Conservation (phyloP, 768 basidiomycete genomes). For the Collybia mongolica region DNA sequence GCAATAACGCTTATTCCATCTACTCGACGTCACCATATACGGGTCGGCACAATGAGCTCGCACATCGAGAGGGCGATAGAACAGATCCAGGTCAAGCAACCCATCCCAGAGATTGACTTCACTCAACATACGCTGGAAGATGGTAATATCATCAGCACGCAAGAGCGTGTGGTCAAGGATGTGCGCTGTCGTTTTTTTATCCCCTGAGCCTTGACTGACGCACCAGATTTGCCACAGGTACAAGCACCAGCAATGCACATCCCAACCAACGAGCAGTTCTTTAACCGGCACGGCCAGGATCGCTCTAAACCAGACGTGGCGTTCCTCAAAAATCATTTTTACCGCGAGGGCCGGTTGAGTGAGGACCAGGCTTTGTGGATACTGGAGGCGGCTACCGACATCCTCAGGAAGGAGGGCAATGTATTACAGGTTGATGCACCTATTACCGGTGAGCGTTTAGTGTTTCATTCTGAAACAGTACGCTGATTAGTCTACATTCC, state of each 20-base stretch:
- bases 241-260: conserved; percentile 96
- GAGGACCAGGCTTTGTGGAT: conserved; percentile 97
- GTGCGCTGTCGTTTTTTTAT: conserved; percentile 41
- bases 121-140: conserved; percentile 93
- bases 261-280: conserved; percentile 95
- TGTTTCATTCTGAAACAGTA: conserved; percentile 3
- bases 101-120: conserved; percentile 75
- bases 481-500: conserved; percentile 1
- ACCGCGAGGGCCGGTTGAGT: conserved; percentile 89
- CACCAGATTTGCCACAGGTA: conserved; percentile 51
- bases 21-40: conserved; percentile 8
- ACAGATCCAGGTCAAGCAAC: conserved; percentile 54
- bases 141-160: conserved; percentile 87
- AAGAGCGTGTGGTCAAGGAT: conserved; percentile 95
- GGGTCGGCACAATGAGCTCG: conserved; percentile 36
- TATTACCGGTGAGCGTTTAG: conserved; percentile 74
- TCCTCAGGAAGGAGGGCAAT: conserved; percentile 85
- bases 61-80: conserved; percentile 69
- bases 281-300: conserved; percentile 67
- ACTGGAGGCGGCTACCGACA: conserved; percentile 79
- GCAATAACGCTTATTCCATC: conserved; percentile 9
- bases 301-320: conserved; percentile 91
- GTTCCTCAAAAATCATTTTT: conserved; percentile 98
- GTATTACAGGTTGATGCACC: conserved; percentile 94
- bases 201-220: conserved; percentile 1